Conservation (phyloP, 768 basidiomycete species). For the Cystofilobasidium capitatum region DNA sequence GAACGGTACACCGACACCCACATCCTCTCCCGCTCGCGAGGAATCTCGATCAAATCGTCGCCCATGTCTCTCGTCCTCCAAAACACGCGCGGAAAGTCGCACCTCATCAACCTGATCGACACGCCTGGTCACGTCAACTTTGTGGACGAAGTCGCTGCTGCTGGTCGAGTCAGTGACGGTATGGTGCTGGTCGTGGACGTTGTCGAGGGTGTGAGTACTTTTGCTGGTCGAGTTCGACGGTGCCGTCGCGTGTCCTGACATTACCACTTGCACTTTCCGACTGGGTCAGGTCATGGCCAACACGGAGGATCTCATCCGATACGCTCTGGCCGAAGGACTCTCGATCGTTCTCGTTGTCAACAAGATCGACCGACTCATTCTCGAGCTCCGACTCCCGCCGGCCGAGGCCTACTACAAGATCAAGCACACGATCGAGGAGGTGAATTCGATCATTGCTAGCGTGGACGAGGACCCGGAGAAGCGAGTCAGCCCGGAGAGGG, state of each 20-base stretch:
- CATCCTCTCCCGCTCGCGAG: conserved; percentile 71
- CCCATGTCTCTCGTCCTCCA: conserved; percentile 88
- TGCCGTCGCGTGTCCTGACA: neutral
- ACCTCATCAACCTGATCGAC: conserved; percentile 86
- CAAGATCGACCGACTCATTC: conserved; percentile 93
- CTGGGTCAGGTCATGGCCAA: conserved; percentile 92
- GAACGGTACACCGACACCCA: conserved; percentile 94
- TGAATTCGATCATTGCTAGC: conserved; percentile 75
- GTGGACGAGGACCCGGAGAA: conserved; percentile 82
- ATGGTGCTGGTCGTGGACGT: conserved; percentile 90
- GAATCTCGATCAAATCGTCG: conserved; percentile 90
- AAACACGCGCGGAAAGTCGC: conserved; percentile 80
- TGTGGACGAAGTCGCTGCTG: conserved; percentile 88
- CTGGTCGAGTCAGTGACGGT: conserved; percentile 79
- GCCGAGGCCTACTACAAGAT: conserved; percentile 97
- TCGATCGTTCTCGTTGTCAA: conserved; percentile 90
- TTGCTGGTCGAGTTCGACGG: too few species aligned
- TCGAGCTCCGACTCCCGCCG: conserved; percentile 91
- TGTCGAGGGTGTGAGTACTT: conserved; percentile 71
- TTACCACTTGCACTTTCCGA: conserved; percentile 25
- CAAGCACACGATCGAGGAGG: conserved; percentile 96
- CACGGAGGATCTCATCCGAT: conserved; percentile 75
- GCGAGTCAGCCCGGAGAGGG: conserved; percentile 83
- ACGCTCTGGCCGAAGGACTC: conserved; percentile 72
- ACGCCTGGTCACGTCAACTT: conserved; percentile 99